Conservation (phyloP, 176 grass and related monocot species). For the Rhynchospora breviuscula region DNA sequence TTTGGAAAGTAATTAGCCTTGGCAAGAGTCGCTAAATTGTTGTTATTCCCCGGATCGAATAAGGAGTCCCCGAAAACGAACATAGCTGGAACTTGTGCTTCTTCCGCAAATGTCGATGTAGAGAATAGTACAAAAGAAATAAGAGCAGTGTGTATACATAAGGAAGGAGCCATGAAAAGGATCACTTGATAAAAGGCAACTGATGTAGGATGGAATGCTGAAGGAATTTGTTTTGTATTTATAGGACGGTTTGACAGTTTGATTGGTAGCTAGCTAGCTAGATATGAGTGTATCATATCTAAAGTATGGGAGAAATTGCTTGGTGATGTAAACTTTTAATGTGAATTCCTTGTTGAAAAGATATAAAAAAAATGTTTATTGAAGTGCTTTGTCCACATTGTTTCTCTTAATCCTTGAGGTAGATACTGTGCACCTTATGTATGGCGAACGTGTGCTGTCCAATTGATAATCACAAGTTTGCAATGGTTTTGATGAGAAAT, state of each 20-base stretch:
- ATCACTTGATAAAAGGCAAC: background rate
- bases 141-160: background rate
- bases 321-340: background rate
- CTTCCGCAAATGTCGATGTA: background rate
- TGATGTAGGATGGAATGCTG: background rate
- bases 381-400: background rate
- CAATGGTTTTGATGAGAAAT: too few species aligned
- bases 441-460: too few species aligned
- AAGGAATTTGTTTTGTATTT: constrained; percentile 12
- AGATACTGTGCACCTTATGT: too few species aligned
- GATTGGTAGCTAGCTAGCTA: background rate
- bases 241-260: background rate
- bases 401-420: background rate
- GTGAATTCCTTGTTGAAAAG: background rate
- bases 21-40: constrained; percentile 27
- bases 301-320: background rate
- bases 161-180: constrained; percentile 8
- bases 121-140: background rate
- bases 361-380: too few species aligned
- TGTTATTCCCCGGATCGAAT: constrained; percentile 36
- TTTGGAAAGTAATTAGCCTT: constrained; percentile 39
- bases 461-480: too few species aligned
- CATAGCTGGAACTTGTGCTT: constrained; percentile 28
- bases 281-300: background rate
- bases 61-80: constrained; percentile 36